A percentile compares a stretch with the other conserved stretches of the same genome.
Evolutionary conservation across 2,329 filamentous ascomycete species (phyloP).

Genomic region (Neonectria ditissima): DNA sequence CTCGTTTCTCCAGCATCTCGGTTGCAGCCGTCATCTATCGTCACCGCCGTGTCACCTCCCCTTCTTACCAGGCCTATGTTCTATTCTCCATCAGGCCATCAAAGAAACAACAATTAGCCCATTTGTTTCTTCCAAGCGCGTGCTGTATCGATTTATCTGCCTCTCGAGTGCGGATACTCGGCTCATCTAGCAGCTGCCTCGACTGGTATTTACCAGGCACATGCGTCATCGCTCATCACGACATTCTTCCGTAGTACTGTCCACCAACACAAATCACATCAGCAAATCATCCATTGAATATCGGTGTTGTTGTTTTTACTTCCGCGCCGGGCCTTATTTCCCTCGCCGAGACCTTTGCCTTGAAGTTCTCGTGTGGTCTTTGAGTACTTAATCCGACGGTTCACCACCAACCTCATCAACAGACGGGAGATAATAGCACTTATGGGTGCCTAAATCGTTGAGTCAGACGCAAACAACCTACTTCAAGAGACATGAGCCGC

Average conservation of each 20-base stretch:
- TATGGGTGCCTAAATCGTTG: background rate
- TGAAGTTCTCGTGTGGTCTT: background rate
- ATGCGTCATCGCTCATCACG: background rate
- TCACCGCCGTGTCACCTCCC: constrained; percentile 27
- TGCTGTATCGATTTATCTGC: background rate
- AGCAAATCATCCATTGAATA: background rate
- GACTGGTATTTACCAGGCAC: background rate
- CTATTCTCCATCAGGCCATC: constrained; percentile 12
- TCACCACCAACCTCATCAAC: background rate
- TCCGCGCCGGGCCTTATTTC: background rate
- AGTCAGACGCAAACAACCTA: background rate
- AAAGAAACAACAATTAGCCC: background rate
- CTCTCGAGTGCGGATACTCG: background rate
- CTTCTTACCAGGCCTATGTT: constrained; percentile 33
- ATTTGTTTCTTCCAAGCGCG: background rate
- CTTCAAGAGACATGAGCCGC: background rate
- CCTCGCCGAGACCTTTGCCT: background rate
- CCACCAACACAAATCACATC: background rate
- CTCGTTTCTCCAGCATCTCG: constrained; percentile 43
- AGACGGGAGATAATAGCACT: background rate
- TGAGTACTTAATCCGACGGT: background rate
- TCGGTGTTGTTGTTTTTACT: too few relatives aligned
- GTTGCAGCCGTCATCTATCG: constrained; percentile 33
- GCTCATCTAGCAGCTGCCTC: background rate
- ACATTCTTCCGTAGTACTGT: background rate